Evolutionary conservation across 805 yeast genomes (phyloP).

Genomic region (Candida montana): DNA sequence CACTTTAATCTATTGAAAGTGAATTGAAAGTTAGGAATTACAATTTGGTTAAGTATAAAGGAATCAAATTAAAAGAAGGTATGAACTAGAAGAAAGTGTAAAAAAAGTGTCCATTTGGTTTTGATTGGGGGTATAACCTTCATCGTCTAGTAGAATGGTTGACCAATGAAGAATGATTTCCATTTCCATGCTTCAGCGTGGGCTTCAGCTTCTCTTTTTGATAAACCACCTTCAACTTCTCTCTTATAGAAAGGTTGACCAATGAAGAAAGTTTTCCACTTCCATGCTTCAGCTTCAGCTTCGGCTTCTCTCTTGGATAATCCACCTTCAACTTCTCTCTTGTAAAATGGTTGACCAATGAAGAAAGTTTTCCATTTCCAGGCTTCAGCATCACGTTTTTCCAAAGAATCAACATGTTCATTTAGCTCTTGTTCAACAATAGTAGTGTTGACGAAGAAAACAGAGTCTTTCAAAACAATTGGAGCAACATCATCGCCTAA

Average conservation of each 20-base stretch:
- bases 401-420: constrained; percentile 8
- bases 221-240: constrained; percentile 10
- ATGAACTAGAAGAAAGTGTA: too few species aligned
- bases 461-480: constrained; percentile 15
- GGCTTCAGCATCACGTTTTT: constrained; percentile 22
- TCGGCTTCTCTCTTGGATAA: constrained; percentile 12
- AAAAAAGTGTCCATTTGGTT: too few species aligned
- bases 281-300: constrained; percentile 21
- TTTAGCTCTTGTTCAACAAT: constrained; percentile 16
- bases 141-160: constrained; percentile 14
- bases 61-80: too few species aligned
- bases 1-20: too few species aligned
- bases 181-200: constrained; percentile 21
- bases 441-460: constrained; percentile 24
- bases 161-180: constrained; percentile 12
- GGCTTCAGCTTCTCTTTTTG: constrained; percentile 11
- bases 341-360: constrained; percentile 8
- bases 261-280: constrained; percentile 11
- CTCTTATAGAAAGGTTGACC: constrained; percentile 20
- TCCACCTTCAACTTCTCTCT: constrained; percentile 10
- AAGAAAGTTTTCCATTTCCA: constrained; percentile 19
- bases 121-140: too few species aligned
- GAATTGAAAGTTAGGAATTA: too few species aligned
- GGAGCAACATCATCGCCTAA: constrained; percentile 17
- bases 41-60: too few species aligned